These are phyloP conservation scores for Epichloe amarillans DNA, from an alignment of 2,329 filamentous ascomycete species.

Conservation along the genomic window DNA sequence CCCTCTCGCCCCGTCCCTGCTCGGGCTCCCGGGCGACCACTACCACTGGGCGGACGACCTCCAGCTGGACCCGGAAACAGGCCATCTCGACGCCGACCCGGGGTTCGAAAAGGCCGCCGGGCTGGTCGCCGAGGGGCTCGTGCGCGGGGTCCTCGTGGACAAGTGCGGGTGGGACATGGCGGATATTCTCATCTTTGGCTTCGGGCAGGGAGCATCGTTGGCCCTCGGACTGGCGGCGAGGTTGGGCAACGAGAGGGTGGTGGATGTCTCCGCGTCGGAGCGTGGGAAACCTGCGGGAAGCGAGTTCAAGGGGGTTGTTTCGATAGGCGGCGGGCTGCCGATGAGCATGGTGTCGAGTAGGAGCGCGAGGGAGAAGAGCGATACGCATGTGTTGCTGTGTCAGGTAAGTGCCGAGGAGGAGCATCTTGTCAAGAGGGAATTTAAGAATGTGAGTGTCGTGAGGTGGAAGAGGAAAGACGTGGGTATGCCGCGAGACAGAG, in stretches of 20 bases:
- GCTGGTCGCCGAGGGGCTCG: constrained; percentile 35
- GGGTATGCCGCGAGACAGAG: constrained; percentile 67
- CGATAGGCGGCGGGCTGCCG: constrained; percentile 48
- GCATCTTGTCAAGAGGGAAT: constrained; percentile 50
- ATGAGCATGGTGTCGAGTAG: constrained; percentile 34
- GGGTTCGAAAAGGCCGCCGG: constrained; percentile 39
- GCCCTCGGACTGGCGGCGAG: constrained; percentile 42
- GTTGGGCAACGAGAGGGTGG: constrained; percentile 17
- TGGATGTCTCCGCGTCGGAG: constrained; percentile 17
- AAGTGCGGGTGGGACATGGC: constrained; percentile 44
- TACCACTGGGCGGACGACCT: constrained; percentile 60
- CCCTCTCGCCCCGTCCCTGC: constrained; percentile 52
- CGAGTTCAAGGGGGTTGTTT: constrained; percentile 39
- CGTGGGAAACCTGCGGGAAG: constrained; percentile 4
- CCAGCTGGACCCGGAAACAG: constrained; percentile 33
- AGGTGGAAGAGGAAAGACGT: constrained; percentile 61
- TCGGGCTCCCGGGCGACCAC: constrained; percentile 20
- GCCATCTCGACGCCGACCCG: constrained; percentile 46
- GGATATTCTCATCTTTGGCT: constrained; percentile 53
- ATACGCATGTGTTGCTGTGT: constrained; percentile 48
- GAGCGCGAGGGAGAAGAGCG: constrained; percentile 37
- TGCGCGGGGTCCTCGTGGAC: constrained; percentile 36
- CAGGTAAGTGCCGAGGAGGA: constrained; percentile 50
- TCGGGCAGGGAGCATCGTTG: constrained; percentile 53
- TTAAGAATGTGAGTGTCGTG: constrained; percentile 52